Percentiles rank a stretch among this genome's conserved stretches.
Evolutionary conservation across 1,284 basidiomycete species (phyloP).

Genomic region (Ustanciosporium gigantosporum): DNA sequence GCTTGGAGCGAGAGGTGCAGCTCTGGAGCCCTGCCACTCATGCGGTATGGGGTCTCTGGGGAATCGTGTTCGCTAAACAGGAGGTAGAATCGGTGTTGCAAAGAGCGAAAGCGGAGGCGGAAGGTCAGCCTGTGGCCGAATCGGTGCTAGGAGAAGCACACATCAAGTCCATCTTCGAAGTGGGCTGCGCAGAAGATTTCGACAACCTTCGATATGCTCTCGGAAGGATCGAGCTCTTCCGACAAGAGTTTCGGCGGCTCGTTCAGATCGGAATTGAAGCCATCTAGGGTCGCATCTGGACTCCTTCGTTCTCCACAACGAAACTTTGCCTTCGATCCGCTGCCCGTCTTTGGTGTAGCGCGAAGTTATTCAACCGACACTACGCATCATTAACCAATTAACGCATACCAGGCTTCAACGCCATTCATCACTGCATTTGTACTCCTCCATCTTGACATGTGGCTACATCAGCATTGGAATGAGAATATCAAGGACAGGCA

Average conservation of each 20-base stretch:
- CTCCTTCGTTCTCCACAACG: too few relatives aligned
- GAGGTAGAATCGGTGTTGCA: conserved; percentile 41
- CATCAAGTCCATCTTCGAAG: conserved; percentile 2
- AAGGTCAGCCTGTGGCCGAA: conserved; percentile 11
- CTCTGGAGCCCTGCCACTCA: conserved; percentile 55
- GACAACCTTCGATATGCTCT: conserved; percentile 56
- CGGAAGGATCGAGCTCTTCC: conserved; percentile 55
- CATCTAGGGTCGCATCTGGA: too few relatives aligned
- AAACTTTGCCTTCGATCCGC: too few relatives aligned
- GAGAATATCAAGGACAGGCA: too few relatives aligned
- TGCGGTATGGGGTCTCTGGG: conserved; percentile 59
- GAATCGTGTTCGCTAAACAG: conserved; percentile 54
- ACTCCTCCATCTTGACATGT: too few relatives aligned
- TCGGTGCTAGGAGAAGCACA: conserved; percentile 14
- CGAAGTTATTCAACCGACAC: too few relatives aligned
- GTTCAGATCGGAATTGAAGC: conserved; percentile 17
- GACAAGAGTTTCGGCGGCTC: conserved; percentile 38
- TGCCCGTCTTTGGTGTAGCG: too few relatives aligned
- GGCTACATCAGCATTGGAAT: too few relatives aligned
- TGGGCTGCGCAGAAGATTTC: conserved; percentile 44
- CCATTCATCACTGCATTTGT: too few relatives aligned
- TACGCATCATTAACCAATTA: too few relatives aligned
- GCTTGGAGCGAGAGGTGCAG: conserved; percentile 52
- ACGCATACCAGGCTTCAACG: too few relatives aligned
- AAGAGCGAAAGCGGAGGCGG: conserved; percentile 17